Evolutionary conservation across 1,284 basidiomycete species (phyloP).

Genomic region (Ganoderma meredithae): DNA sequence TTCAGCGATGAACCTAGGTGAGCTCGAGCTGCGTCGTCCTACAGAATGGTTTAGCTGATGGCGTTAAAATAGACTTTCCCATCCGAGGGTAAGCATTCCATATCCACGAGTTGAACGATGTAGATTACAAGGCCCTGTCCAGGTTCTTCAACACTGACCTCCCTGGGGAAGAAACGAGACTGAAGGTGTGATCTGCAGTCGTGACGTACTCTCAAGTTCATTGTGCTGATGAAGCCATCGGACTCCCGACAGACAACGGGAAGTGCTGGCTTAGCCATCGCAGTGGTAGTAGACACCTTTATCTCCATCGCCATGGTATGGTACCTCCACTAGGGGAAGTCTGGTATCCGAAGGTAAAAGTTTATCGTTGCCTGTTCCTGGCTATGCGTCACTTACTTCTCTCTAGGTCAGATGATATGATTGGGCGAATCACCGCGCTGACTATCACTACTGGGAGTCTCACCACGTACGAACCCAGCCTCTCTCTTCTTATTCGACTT

Average conservation of each 20-base stretch:
- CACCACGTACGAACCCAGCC: neutral
- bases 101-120: too few species aligned
- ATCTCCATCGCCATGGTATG: neutral
- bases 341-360: neutral
- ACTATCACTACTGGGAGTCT: neutral
- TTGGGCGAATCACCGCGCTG: neutral
- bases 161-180: neutral
- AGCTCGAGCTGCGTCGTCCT: neutral
- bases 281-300: neutral
- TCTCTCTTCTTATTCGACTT: neutral
- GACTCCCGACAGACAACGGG: neutral
- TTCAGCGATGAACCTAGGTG: neutral
- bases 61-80: neutral
- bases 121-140: too few species aligned
- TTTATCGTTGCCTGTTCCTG: neutral
- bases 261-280: neutral
- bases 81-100: neutral
- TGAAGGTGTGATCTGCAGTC: too few species aligned
- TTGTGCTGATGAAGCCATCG: too few species aligned
- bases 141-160: neutral
- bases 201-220: neutral
- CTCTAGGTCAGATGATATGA: neutral
- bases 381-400: too few species aligned
- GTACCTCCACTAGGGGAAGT: constrained; percentile 3
- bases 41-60: neutral